phyloP scores from a whole-genome alignment of 140 eudicot genomes.

The Erigeron philadelphicus region DNA sequence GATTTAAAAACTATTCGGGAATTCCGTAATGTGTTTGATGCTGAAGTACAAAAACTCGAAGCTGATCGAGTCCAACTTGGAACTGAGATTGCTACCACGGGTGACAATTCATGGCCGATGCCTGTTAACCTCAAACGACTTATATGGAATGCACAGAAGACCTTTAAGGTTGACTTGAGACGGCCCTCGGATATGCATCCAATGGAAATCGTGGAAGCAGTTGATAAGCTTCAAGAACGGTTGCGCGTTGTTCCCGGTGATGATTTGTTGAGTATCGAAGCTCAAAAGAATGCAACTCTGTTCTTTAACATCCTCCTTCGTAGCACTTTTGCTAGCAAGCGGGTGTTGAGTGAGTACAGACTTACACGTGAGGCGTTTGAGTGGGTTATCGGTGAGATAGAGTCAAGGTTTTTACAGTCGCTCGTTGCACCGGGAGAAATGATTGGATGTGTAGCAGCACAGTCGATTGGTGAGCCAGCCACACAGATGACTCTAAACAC shows the following conservation, averaged over 20 bases:
- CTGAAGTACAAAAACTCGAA: constrained; percentile 89
- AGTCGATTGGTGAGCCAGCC: constrained; percentile 98
- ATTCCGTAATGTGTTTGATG: constrained; percentile 90
- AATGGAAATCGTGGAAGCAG: constrained; percentile 93
- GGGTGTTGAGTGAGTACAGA: constrained; percentile 77
- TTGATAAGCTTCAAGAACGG: constrained; percentile 87
- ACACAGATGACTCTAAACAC: constrained; percentile 98
- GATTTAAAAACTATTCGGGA: constrained; percentile 81
- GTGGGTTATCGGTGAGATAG: constrained; percentile 97
- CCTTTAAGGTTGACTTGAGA: constrained; percentile 74
- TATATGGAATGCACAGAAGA: constrained; percentile 79
- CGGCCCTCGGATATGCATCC: constrained; percentile 98
- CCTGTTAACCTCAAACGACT: constrained; percentile 90
- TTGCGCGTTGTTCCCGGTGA: constrained; percentile 92
- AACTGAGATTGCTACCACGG: constrained; percentile 84
- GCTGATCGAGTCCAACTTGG: constrained; percentile 81
- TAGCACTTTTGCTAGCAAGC: constrained; percentile 80
- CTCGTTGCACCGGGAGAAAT: constrained; percentile 97
- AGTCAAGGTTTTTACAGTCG: constrained; percentile 86
- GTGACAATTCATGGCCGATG: constrained; percentile 92
- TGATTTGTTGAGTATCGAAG: constrained; percentile 82
- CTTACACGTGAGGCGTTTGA: constrained; percentile 89
- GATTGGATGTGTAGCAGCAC: constrained; percentile 99
- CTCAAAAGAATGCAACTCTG: constrained; percentile 90
- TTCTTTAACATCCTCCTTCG: constrained; percentile 91